Evolutionary conservation across 352 stramenopile genomes (phyloP).

Genomic region (Globisporangium cylindrosporum): DNA sequence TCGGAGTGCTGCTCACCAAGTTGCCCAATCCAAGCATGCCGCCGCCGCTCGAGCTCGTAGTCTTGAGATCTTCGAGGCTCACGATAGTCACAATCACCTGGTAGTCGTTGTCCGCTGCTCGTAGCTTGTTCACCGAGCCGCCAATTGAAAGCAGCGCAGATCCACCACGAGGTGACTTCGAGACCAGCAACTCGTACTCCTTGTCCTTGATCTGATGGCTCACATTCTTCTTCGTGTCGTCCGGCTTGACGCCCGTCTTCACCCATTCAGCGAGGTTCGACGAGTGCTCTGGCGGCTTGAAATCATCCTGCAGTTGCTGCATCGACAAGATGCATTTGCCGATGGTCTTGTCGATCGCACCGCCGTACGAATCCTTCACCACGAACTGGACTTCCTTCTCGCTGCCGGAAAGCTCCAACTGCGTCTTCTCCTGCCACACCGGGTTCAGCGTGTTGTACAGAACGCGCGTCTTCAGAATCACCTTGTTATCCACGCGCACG

Average conservation of each 20-base stretch:
- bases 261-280: constrained; percentile 81
- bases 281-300: constrained; percentile 64
- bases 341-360: constrained; percentile 72
- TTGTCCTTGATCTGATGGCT: constrained; percentile 74
- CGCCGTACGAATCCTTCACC: constrained; percentile 83
- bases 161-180: constrained; percentile 37
- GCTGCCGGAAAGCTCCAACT: constrained; percentile 46
- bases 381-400: constrained; percentile 73
- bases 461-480: constrained; percentile 69
- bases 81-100: constrained; percentile 74
- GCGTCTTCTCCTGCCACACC: constrained; percentile 72
- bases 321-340: constrained; percentile 77
- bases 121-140: constrained; percentile 18
- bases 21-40: constrained; percentile 72
- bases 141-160: constrained; percentile 27
- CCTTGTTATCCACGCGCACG: constrained; percentile 62
- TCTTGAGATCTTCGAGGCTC: constrained; percentile 51
- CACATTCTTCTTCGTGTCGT: constrained; percentile 82
- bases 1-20: constrained; percentile 70
- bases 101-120: constrained; percentile 41
- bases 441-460: constrained; percentile 87
- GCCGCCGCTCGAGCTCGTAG: constrained; percentile 60
- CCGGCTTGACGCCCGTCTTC: constrained; percentile 69
- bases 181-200: constrained; percentile 68
- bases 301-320: constrained; percentile 71